Conservation (phyloP, 2,329 filamentous ascomycete genomes). For the Sporothrix euskadiensis region DNA sequence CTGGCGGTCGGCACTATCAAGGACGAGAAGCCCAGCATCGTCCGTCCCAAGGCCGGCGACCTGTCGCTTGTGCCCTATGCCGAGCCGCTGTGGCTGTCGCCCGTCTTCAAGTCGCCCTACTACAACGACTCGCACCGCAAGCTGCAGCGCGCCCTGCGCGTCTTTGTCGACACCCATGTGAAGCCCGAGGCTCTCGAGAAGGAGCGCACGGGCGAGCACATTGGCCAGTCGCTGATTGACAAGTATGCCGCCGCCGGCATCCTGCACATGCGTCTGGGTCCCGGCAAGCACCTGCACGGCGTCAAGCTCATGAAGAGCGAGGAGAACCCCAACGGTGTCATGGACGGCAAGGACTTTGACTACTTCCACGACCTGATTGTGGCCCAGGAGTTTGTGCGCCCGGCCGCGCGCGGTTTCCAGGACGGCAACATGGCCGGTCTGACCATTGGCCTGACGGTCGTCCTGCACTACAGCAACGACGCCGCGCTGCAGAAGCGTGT, state of each 20-base stretch:
- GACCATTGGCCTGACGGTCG: constrained; percentile 77
- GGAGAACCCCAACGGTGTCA: constrained; percentile 53
- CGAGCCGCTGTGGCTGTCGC: constrained; percentile 79
- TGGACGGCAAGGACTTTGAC: constrained; percentile 79
- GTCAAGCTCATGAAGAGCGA: constrained; percentile 55
- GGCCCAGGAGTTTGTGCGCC: constrained; percentile 69
- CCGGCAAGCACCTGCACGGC: constrained; percentile 77
- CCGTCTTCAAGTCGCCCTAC: constrained; percentile 70
- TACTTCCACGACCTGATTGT: constrained; percentile 83
- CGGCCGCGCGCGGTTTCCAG: constrained; percentile 76
- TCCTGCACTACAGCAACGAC: constrained; percentile 76
- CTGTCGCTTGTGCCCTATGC: constrained; percentile 78
- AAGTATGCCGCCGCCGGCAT: constrained; percentile 73
- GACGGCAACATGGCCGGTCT: constrained; percentile 87
- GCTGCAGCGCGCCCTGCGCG: constrained; percentile 67
- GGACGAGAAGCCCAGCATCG: constrained; percentile 73
- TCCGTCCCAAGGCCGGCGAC: constrained; percentile 68
- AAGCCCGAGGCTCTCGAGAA: constrained; percentile 73
- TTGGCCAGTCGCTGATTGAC: constrained; percentile 72
- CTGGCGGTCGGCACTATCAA: constrained; percentile 74
- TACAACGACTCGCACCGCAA: constrained; percentile 72
- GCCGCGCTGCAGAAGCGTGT: constrained; percentile 65
- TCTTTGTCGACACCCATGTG: constrained; percentile 71
- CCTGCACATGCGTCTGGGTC: constrained; percentile 79
- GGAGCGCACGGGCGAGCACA: constrained; percentile 71